phyloP scores from a whole-genome alignment of 257 asterid genomes.

The Osmanthus fragrans region DNA sequence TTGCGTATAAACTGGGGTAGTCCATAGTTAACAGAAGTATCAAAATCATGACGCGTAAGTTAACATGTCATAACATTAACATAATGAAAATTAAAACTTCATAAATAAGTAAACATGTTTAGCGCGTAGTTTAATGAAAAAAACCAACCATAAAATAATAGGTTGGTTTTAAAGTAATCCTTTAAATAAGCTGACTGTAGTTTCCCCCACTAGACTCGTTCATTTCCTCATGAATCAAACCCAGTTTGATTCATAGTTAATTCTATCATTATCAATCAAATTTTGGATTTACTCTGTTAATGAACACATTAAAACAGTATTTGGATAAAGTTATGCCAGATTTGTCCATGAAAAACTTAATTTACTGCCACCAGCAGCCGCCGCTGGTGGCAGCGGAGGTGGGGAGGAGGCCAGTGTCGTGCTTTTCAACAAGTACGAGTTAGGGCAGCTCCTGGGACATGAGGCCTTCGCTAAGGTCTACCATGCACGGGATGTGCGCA shows the following conservation, averaged over 20 bases:
- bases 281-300: too few species aligned
- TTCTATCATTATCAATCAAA: background rate
- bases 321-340: background rate
- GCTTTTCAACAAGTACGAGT: slow-evolving; percentile 6
- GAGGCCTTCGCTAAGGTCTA: slow-evolving; percentile 15
- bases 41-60: too few species aligned
- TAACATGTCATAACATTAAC: background rate
- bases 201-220: background rate
- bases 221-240: background rate
- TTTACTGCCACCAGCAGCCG: background rate
- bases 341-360: background rate
- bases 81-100: too few species aligned
- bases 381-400: background rate
- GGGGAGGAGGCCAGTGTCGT: background rate
- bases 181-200: too few species aligned
- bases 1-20: background rate
- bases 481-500: background rate
- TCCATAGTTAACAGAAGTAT: background rate
- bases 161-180: background rate
- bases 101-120: background rate
- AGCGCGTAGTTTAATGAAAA: background rate
- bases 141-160: background rate
- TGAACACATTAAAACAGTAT: background rate
- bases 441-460: slow-evolving; percentile 3
- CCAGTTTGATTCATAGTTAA: background rate